phyloP scores from a whole-genome alignment of 129 eudicot species.

The Pittosporum tobira region DNA sequence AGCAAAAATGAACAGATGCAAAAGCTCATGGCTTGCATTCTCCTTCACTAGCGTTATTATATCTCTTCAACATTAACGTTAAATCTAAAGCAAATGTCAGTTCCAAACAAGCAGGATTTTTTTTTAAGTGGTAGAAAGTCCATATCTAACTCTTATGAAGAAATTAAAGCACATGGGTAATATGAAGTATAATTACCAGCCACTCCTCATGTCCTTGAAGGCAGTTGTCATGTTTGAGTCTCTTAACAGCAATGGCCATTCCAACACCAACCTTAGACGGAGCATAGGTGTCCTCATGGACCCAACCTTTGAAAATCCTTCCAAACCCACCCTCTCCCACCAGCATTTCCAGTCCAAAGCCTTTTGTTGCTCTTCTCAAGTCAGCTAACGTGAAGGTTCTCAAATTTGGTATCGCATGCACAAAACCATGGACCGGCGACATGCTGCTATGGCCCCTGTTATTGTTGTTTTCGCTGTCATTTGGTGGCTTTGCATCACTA shows the following conservation, averaged over 20 bases:
- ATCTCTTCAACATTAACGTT: too few relatives aligned
- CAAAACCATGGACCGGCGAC: not conserved
- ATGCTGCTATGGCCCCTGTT: not conserved
- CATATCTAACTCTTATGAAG: too few relatives aligned
- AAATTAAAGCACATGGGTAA: not conserved
- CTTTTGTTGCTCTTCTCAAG: constrained; percentile 18
- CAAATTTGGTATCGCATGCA: not conserved
- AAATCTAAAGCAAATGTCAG: too few relatives aligned
- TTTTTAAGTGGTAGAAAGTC: too few relatives aligned
- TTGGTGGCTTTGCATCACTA: constrained; percentile 4
- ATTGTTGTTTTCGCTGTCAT: not conserved
- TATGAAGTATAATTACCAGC: constrained; percentile 16
- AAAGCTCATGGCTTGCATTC: too few relatives aligned
- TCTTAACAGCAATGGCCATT: constrained; percentile 31
- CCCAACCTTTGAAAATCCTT: constrained; percentile 23
- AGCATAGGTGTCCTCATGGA: constrained; percentile 14
- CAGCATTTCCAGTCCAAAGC: constrained; percentile 11
- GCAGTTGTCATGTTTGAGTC: not conserved
- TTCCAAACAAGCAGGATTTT: too few relatives aligned
- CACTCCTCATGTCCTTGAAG: constrained; percentile 8
- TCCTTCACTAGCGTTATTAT: too few relatives aligned
- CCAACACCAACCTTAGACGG: constrained; percentile 23
- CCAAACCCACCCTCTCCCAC: constrained; percentile 26
- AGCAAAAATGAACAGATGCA: too few relatives aligned
- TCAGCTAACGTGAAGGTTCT: constrained; percentile 21